Conservation (phyloP, 345 rosid genomes). For the Acer negundo region DNA sequence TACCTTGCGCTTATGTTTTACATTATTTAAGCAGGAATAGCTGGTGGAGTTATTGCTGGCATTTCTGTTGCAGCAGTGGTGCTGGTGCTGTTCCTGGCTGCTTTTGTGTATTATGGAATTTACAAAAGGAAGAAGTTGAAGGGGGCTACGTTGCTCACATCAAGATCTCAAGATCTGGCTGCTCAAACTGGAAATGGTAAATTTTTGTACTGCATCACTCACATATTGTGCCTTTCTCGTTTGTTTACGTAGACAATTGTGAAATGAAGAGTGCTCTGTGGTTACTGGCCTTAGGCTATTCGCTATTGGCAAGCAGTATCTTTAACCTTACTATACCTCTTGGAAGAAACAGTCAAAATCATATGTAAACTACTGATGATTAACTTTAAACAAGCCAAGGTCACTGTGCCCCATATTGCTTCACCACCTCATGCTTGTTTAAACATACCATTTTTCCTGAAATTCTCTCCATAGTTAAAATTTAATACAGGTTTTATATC, state of each 20-base stretch:
- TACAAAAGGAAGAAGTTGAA: slow-evolving; percentile 58
- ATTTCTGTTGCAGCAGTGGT: slow-evolving; percentile 54
- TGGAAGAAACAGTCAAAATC: background rate
- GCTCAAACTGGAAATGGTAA: slow-evolving; percentile 42
- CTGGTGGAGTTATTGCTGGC: slow-evolving; percentile 67
- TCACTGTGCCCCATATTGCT: background rate
- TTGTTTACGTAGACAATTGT: background rate
- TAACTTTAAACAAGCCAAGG: background rate
- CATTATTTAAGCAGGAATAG: slow-evolving; percentile 52
- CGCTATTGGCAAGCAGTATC: background rate
- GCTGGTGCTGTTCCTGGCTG: slow-evolving; percentile 43
- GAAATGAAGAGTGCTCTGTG: background rate
- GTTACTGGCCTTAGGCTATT: slow-evolving; percentile 1
- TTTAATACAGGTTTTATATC: background rate
- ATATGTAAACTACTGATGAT: background rate
- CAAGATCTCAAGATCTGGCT: slow-evolving; percentile 39
- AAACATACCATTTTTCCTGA: background rate
- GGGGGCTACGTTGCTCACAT: slow-evolving; percentile 32
- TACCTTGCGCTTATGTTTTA: slow-evolving; percentile 27
- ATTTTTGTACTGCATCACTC: slow-evolving; percentile 2
- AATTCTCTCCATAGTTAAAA: background rate
- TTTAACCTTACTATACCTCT: background rate
- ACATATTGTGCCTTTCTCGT: background rate
- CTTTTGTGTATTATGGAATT: slow-evolving; percentile 36
- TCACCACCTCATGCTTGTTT: background rate